phyloP scores from a whole-genome alignment of 805 yeast genomes.

The Kodamaea leandrae region DNA sequence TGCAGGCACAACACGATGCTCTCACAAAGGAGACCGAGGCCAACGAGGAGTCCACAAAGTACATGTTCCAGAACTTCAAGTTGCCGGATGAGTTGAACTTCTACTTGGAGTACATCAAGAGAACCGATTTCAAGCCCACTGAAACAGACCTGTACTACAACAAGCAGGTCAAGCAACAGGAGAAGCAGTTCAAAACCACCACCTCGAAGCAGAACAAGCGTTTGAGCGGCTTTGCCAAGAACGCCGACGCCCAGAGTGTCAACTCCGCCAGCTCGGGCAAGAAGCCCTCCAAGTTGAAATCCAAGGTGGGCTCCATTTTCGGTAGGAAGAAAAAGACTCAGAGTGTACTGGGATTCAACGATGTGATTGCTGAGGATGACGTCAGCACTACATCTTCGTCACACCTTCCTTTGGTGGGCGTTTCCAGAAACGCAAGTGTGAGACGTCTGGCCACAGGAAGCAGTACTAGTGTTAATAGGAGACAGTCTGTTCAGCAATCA shows the following conservation, averaged over 20 bases:
- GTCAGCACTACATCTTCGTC: too few species aligned
- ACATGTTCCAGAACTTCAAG: constrained; percentile 49
- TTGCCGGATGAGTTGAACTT: constrained; percentile 36
- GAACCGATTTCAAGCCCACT: constrained; percentile 20
- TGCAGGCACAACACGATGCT: constrained; percentile 33
- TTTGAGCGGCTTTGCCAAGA: constrained; percentile 7
- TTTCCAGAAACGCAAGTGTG: constrained; percentile 14
- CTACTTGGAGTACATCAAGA: constrained; percentile 34
- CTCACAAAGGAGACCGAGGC: constrained; percentile 23
- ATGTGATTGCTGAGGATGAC: constrained; percentile 30
- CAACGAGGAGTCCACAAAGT: constrained; percentile 65
- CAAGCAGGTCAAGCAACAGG: constrained; percentile 14
- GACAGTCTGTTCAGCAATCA: too few species aligned
- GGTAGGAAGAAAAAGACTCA: constrained; percentile 51
- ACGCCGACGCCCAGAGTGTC: constrained; percentile 10
- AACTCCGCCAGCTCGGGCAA: constrained; percentile 17
- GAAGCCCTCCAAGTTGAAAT: constrained; percentile 49
- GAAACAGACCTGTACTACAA: constrained; percentile 10
- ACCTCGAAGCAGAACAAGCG: constrained; percentile 7
- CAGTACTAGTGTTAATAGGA: too few species aligned
- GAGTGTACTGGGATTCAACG: constrained; percentile 13
- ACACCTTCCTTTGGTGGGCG: too few species aligned
- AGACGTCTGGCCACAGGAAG: constrained; percentile 12
- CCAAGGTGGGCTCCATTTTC: constrained; percentile 74
- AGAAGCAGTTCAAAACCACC: constrained; percentile 9